Conservation (phyloP, 1,284 basidiomycete genomes). For the Heterobasidion occidentale region DNA sequence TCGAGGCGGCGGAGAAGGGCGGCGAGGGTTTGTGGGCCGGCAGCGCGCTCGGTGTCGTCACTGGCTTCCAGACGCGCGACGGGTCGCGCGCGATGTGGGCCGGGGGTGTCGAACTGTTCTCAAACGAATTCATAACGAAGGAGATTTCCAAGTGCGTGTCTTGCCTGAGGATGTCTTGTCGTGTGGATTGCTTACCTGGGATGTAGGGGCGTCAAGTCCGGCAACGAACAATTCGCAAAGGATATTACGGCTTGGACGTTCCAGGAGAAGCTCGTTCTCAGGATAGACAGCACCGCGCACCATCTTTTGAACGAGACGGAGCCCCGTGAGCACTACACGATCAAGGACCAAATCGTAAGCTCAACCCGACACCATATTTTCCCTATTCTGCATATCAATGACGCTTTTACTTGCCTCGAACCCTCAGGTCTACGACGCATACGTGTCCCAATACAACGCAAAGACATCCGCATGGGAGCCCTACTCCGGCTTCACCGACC, state of each 20-base stretch:
- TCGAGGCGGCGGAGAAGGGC: slow-evolving; percentile 60
- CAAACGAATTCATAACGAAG: slow-evolving; percentile 60
- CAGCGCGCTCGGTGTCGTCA: slow-evolving; percentile 67
- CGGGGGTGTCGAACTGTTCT: slow-evolving; percentile 77
- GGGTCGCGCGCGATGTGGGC: slow-evolving; percentile 79
- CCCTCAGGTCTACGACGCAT: slow-evolving; percentile 62
- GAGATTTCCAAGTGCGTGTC: slow-evolving; percentile 52
- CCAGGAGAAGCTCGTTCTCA: slow-evolving; percentile 79
- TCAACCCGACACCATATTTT: neutral
- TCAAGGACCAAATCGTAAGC: slow-evolving; percentile 79
- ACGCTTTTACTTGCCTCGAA: neutral
- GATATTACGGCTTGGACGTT: slow-evolving; percentile 88
- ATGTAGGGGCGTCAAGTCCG: slow-evolving; percentile 51
- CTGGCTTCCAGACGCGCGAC: slow-evolving; percentile 81
- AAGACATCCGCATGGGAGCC: slow-evolving; percentile 57
- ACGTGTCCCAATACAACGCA: slow-evolving; percentile 61
- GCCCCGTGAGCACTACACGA: slow-evolving; percentile 70
- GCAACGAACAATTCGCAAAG: slow-evolving; percentile 66
- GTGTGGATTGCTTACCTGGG: neutral
- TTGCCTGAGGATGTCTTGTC: neutral
- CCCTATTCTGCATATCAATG: slow-evolving; percentile 4
- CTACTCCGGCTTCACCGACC: slow-evolving; percentile 60
- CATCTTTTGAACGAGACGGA: slow-evolving; percentile 55
- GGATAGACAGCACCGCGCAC: slow-evolving; percentile 73
- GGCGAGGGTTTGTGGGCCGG: slow-evolving; percentile 79